Evolutionary conservation across 768 basidiomycete species (phyloP).

Genomic region (Suillus fuscotomentosus): DNA sequence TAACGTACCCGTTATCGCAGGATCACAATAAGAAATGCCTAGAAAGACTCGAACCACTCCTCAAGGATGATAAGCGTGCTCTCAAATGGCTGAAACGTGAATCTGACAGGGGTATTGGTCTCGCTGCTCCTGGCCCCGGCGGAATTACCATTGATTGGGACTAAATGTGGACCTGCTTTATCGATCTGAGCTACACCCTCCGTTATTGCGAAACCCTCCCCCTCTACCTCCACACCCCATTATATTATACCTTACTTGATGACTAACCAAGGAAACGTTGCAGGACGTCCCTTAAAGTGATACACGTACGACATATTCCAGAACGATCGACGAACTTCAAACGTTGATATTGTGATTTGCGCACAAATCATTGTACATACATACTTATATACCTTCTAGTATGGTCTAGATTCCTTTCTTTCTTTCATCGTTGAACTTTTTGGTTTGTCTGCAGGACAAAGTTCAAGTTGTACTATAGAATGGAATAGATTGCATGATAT

Average conservation of each 20-base stretch:
- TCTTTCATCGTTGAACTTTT: not conserved
- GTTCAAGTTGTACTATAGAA: slow-evolving; percentile 12
- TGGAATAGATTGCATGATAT: slow-evolving; percentile 11
- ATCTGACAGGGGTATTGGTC: slow-evolving; percentile 71
- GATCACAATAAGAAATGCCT: slow-evolving; percentile 80
- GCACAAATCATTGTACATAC: slow-evolving; percentile 17
- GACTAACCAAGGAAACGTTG: slow-evolving; percentile 24
- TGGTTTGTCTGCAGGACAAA: not conserved
- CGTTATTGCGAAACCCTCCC: slow-evolving; percentile 22
- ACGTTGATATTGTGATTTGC: slow-evolving; percentile 26
- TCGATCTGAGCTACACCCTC: slow-evolving; percentile 8
- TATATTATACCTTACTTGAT: slow-evolving; percentile 25
- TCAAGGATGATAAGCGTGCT: slow-evolving; percentile 80
- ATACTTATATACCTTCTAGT: slow-evolving; percentile 16
- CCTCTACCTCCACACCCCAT: slow-evolving; percentile 9
- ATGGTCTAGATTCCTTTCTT: not conserved
- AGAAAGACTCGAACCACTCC: slow-evolving; percentile 57
- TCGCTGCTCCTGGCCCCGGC: slow-evolving; percentile 60
- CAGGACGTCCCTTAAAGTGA: slow-evolving; percentile 16
- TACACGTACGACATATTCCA: slow-evolving; percentile 9
- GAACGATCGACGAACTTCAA: slow-evolving; percentile 20
- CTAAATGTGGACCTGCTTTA: slow-evolving; percentile 26
- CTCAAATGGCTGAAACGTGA: slow-evolving; percentile 79
- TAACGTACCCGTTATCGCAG: slow-evolving; percentile 33
- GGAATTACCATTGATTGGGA: slow-evolving; percentile 82